Percentiles rank a stretch among this genome's conserved stretches.
phyloP scores from a whole-genome alignment of 1,284 basidiomycete species.

The Boletellus sp. region DNA sequence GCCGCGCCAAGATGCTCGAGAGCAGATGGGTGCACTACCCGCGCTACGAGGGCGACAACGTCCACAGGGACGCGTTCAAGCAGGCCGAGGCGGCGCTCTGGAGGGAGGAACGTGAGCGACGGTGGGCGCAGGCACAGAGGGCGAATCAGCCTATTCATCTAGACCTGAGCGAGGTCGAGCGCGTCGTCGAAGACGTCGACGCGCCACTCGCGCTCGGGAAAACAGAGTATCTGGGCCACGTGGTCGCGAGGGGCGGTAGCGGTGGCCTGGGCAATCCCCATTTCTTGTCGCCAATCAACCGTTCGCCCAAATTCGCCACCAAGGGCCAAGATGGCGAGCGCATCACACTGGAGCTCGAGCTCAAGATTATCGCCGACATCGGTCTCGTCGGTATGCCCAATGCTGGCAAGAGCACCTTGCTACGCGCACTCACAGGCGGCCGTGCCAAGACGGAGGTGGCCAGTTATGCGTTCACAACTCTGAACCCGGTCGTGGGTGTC shows the following conservation, averaged over 20 bases:
- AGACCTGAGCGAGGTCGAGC: constrained; percentile 57
- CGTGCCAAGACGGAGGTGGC: constrained; percentile 86
- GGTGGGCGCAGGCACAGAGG: constrained; percentile 44
- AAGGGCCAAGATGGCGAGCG: constrained; percentile 81
- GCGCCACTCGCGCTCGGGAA: constrained; percentile 68
- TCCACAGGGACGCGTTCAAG: constrained; percentile 63
- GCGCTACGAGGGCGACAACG: constrained; percentile 57
- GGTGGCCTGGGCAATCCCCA: constrained; percentile 92
- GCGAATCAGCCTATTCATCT: constrained; percentile 48
- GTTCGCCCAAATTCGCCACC: constrained; percentile 79
- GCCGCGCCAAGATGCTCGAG: constrained; percentile 57
- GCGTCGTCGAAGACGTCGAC: constrained; percentile 44
- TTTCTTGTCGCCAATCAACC: constrained; percentile 65
- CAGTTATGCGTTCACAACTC: constrained; percentile 90
- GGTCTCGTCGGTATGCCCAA: constrained; percentile 97
- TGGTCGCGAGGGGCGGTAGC: constrained; percentile 76
- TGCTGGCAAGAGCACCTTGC: constrained; percentile 85
- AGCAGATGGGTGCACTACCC: constrained; percentile 82
- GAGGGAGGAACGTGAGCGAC: constrained; percentile 60
- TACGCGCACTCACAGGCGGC: constrained; percentile 85
- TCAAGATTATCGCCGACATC: constrained; percentile 92
- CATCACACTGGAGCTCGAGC: constrained; percentile 84
- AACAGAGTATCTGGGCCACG: constrained; percentile 57
- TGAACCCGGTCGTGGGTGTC: constrained; percentile 94
- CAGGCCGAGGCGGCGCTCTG: constrained; percentile 69